Base-by-base conservation (phyloP, 306 rosid species). In the Acmispon strigosus region DNA sequence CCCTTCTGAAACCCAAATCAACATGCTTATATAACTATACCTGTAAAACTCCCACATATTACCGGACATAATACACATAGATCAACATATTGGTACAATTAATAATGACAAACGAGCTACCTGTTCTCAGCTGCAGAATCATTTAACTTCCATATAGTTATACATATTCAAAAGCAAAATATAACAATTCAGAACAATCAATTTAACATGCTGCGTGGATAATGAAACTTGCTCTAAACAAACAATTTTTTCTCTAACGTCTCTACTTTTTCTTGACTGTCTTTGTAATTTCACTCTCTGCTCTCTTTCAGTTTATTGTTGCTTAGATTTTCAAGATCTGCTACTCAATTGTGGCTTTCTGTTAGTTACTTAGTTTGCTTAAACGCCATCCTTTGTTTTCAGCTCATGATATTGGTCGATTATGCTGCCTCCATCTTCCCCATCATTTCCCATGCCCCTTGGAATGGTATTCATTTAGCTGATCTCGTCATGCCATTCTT, bases 401-500 rank as follows among this genome's bases (percentile, higher is more conserved):
- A 93, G 98, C 84, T 93, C 82, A 93, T 93, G 98, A 84, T 93
- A 41, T 24, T 90, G 47, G 96, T 90, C 22, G 96, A 93, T 75
- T 90, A 90, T 52, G 96, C 86, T 0, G 96, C 89, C 16, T 77
- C 93, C 13, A 20, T 88, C 68, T 71, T 85, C 58, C 96, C 98
- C n/a, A 19, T 78, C 59, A 88, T 93, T 9, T 50, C 90, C 44
- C 98, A 93, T 81, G 82, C 86, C 7, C 90, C 93, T 0, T 93
- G 97, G 98, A 87, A 87, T 65, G 97, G 97, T 11, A 43, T 88
- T 69, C 98, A 61, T 57, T 79, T 93, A 76, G 98, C 98, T 1
- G 98, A 93, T 83, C 47, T 88, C 52, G 93, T 93, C 27, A 85
- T 93, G 96, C 98, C 98, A 1, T 90, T 86, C 67, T 93, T 93